Evolutionary conservation across 2,329 filamentous ascomycete genomes (phyloP).

Genomic region (Shiraia sp.): DNA sequence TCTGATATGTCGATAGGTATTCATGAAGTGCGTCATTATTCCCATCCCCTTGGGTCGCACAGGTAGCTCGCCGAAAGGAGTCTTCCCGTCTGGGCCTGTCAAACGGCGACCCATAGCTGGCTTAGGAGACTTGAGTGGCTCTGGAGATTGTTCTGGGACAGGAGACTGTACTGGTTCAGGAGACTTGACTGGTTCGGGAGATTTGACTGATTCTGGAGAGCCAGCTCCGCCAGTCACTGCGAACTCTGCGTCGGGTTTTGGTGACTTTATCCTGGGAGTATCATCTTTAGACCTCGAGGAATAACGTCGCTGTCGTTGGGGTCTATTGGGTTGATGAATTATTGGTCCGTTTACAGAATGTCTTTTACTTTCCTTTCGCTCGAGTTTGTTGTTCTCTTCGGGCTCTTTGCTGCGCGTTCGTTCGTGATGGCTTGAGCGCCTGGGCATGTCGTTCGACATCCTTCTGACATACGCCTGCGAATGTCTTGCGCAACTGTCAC

Average conservation of each 20-base stretch:
- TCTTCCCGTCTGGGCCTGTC: constrained; percentile 17
- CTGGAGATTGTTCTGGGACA: no score
- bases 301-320: neutral
- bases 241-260: no score
- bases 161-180: no score
- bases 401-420: neutral
- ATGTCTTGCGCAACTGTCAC: neutral
- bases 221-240: no score
- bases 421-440: neutral
- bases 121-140: no score
- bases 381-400: neutral
- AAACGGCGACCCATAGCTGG: neutral
- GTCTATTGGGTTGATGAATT: neutral
- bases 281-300: no score
- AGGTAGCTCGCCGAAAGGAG: constrained; percentile 19
- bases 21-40: constrained; percentile 18
- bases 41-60: constrained; percentile 21
- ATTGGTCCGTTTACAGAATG: no score
- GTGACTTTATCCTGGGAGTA: no score
- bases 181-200: neutral
- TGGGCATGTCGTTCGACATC: no score
- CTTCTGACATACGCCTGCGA: neutral
- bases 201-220: no score
- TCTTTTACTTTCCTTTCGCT: neutral
- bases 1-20: constrained; percentile 27